Evolutionary conservation across 192 early-diverging fungal genomes (phyloP), one percentile per base, ranked within the genome.

Genomic region (Gonapodya sp.): DNA sequence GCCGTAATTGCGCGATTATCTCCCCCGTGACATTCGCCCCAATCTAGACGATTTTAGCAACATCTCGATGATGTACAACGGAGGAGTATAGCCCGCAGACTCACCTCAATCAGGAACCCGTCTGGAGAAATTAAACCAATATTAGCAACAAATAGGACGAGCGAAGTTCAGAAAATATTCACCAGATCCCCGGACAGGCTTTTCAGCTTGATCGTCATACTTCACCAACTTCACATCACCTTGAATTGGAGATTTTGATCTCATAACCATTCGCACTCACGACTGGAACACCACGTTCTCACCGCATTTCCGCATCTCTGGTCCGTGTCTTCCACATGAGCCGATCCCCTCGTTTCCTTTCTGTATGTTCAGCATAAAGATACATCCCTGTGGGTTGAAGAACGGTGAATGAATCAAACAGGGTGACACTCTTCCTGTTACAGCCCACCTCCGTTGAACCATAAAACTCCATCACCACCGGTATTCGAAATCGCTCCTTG

Each of bases 401-500:
- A n/a, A n/a, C n/a, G n/a, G n/a, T n/a, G n/a, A n/a, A n/a, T n/a
- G n/a, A n/a, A n/a, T n/a, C n/a, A n/a, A n/a, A n/a, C n/a, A n/a
- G n/a, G n/a, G n/a, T n/a, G n/a, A n/a, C n/a, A n/a, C n/a, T n/a
- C n/a, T n/a, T n/a, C n/a, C n/a, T n/a, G n/a, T n/a, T n/a, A n/a
- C n/a, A 24, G 8, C 24, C 24, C 46, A 64, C 46, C 46, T 64
- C 46, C 24, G 46, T 64, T 8, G 34, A 77, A 14, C 75, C 75
- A 77, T 34, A 77, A 33, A 77, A 77, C 31, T 77, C 75, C 18
- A 77, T 32, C 30, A 77, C 30, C 30, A 32, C 30, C 2, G 75
- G 75, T 16, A 77, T 77, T 77, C 75, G 30, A 33, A 77, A 77
- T 2, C 75, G 75, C 18, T 16, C 34, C 75, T 77, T 77, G 75